Conservation (phyloP, 129 eudicot species). For the Flaveria brownii region DNA sequence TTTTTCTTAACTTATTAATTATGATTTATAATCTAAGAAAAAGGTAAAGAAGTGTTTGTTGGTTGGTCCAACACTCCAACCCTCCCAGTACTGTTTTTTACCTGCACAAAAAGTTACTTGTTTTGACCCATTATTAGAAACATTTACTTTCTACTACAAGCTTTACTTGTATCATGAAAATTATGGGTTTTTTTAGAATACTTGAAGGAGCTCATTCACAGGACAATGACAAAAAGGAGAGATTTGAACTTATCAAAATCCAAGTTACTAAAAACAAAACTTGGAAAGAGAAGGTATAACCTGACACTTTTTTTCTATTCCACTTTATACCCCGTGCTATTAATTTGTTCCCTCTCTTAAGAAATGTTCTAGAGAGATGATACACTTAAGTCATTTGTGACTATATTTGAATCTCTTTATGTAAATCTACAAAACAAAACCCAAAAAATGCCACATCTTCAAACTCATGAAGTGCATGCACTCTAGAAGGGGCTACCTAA, state of each 20-base stretch:
- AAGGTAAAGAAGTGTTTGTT: neutral
- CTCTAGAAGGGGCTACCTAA: conserved; percentile 14
- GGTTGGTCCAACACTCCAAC: neutral
- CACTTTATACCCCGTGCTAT: neutral
- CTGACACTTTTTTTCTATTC: neutral
- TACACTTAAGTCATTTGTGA: neutral
- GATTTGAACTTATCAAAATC: conserved; percentile 67
- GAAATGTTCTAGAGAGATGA: conserved; percentile 4
- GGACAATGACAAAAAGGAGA: conserved; percentile 57
- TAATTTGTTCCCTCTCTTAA: neutral
- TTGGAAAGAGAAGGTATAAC: conserved; percentile 92
- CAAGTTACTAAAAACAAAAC: conserved; percentile 44
- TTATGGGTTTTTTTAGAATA: conserved; percentile 42
- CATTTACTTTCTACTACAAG: conserved; percentile 7
- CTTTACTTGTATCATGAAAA: conserved; percentile 17
- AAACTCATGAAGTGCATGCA: conserved; percentile 2
- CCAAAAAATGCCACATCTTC: conserved; percentile 3
- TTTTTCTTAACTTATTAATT: neutral
- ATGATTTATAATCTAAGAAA: neutral
- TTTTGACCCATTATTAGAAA: neutral
- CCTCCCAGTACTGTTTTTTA: neutral
- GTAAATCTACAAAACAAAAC: conserved; percentile 10
- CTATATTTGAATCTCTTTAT: conserved; percentile 11
- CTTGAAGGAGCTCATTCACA: conserved; percentile 44
- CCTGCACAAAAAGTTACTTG: neutral